Conservation (phyloP, 1,284 basidiomycete genomes). For the Leccinum huronense region DNA sequence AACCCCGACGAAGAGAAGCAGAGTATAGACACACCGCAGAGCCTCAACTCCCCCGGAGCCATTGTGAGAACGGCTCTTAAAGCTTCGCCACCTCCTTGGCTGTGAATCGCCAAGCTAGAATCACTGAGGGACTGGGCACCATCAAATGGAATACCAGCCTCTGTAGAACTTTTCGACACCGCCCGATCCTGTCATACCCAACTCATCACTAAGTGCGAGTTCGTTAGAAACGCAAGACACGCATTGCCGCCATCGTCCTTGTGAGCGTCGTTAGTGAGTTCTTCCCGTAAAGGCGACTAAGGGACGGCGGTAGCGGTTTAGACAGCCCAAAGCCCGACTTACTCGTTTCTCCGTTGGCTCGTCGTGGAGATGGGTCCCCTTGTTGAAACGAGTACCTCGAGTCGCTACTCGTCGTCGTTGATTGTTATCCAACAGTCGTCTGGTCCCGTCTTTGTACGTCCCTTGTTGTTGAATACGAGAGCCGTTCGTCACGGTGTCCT, state of each 20-base stretch:
- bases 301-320: slow-evolving; percentile 15
- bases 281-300: slow-evolving; percentile 17
- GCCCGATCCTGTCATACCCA: slow-evolving; percentile 48
- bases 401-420: too few species aligned
- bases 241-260: slow-evolving; percentile 36
- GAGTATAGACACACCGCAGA: slow-evolving; percentile 49
- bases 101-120: slow-evolving; percentile 72
- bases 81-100: slow-evolving; percentile 70
- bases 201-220: slow-evolving; percentile 47
- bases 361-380: slow-evolving; percentile 27
- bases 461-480: too few species aligned
- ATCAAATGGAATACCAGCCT: slow-evolving; percentile 65
- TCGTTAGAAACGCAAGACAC: slow-evolving; percentile 54
- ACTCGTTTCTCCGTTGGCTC: slow-evolving; percentile 28
- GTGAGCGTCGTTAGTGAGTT: too few species aligned
- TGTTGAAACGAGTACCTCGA: too few species aligned
- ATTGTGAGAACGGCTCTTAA: slow-evolving; percentile 50
- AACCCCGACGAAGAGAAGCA: not conserved
- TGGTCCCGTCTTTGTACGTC: too few species aligned
- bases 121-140: slow-evolving; percentile 58
- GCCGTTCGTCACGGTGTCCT: too few species aligned
- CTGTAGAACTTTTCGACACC: slow-evolving; percentile 65
- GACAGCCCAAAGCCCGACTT: slow-evolving; percentile 30
- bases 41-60: slow-evolving; percentile 56
- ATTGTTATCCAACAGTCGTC: too few species aligned